phyloP scores from a whole-genome alignment of 345 rosid species.

The Murraya koenigii region DNA sequence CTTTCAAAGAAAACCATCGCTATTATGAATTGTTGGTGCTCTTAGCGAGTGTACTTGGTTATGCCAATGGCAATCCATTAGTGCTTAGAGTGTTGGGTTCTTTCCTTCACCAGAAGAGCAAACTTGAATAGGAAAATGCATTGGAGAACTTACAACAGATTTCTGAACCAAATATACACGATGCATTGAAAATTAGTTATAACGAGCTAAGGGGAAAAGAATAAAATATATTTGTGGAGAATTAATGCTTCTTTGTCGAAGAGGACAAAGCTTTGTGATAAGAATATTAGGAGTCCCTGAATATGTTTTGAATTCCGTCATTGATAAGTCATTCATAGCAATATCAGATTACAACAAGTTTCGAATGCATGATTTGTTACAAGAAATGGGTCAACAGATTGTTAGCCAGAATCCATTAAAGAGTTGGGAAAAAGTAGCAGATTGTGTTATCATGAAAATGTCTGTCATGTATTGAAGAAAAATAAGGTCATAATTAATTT shows the following conservation, averaged over 20 bases:
- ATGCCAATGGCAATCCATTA: too few relatives aligned
- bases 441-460: conserved; percentile 10
- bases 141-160: neutral
- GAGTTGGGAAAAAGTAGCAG: conserved; percentile 24
- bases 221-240: conserved; percentile 37
- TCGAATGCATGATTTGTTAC: conserved; percentile 39
- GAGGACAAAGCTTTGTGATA: too few relatives aligned
- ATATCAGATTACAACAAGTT: neutral
- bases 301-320: too few relatives aligned
- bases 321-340: too few relatives aligned
- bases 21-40: too few relatives aligned
- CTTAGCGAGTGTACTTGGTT: too few relatives aligned
- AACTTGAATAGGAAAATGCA: too few relatives aligned
- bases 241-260: conserved; percentile 16
- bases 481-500: neutral
- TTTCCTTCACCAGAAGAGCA: too few relatives aligned
- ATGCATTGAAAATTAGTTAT: conserved; percentile 16
- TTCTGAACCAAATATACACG: neutral
- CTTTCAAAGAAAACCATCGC: too few relatives aligned
- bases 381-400: conserved; percentile 38
- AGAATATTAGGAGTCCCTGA: too few relatives aligned
- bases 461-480: conserved; percentile 16
- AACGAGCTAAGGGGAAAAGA: neutral
- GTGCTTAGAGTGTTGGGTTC: too few relatives aligned
- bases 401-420: conserved; percentile 13